Base-by-base conservation (phyloP, 2,329 filamentous ascomycete genomes). In the Botrytis hyacinthi region DNA sequence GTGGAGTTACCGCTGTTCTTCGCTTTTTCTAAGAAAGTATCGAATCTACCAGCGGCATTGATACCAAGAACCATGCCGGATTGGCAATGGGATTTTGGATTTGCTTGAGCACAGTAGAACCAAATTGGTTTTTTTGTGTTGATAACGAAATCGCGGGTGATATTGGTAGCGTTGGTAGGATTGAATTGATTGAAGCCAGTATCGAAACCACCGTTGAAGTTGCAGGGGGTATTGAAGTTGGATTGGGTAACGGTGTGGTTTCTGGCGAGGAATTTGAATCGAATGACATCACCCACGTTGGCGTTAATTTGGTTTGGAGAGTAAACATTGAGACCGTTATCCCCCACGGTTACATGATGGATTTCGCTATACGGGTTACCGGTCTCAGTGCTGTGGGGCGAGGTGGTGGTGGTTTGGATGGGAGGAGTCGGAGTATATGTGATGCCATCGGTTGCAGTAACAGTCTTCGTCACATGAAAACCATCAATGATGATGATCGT, bases 201-300 rank as follows among this genome's bases (percentile, higher is more conserved):
- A 84, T 93, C 89, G 84, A 91, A 88, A 73, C 91, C 91, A 66
- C 86, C 87, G 7, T 84, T 86, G 71, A 86, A 83, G 1, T 81
- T 84, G 83, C 92, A 94, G 16, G 92, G 92, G 3, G 84, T 84
- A 68, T 84, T 85, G 78, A 93, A 93, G 26, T 86, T 84, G 48
- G 91, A 93, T 82, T 93, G 91, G 1, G 91, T 92, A 72, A 88
- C 89, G 35, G 90, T 92, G 85, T 93, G 91, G 86, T 93, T 93
- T 82, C 87, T 85, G 78, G 87, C 86, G 81, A 91, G 85, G 85
- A 93, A 93, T 77, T 88, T 87, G 83, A 93, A 93, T 81, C 91
- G 83, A 77, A 94, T 87, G 78, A 88, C 89, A 81, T 93, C 91
- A 70, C 91, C 91, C 1, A 91, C 82, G 60, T 83, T 83, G 62